Evolutionary conservation across 2,329 filamentous ascomycete genomes (phyloP).

Genomic region (Aspergillus chevalieri): DNA sequence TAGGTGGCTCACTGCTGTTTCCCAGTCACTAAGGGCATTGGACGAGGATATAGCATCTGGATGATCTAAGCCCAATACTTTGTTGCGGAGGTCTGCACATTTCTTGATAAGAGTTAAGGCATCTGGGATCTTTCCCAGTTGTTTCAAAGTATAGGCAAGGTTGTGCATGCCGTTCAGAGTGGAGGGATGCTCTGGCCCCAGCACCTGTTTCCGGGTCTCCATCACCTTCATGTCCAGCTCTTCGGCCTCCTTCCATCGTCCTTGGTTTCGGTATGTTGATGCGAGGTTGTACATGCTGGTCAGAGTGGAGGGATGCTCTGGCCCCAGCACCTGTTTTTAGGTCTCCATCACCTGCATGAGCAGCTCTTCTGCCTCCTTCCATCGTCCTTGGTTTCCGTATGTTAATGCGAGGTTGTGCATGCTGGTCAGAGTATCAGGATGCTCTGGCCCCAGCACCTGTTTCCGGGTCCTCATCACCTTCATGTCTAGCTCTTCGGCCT

Average conservation of each 20-base stretch:
- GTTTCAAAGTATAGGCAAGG: too few relatives aligned
- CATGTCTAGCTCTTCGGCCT: background rate
- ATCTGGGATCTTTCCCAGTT: too few relatives aligned
- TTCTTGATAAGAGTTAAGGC: too few relatives aligned
- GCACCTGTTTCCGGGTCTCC: background rate
- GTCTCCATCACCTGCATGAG: background rate
- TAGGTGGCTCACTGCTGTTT: too few relatives aligned
- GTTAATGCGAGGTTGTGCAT: background rate
- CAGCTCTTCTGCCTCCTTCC: background rate
- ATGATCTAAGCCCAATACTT: too few relatives aligned
- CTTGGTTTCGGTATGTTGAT: background rate
- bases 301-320: background rate
- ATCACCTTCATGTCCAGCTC: background rate
- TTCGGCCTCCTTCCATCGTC: background rate
- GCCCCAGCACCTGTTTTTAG: background rate
- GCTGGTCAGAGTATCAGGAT: background rate
- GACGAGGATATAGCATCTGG: too few relatives aligned
- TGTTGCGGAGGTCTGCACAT: too few relatives aligned
- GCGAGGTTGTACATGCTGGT: background rate
- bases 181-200: slow-evolving; percentile 5
- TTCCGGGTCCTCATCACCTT: background rate
- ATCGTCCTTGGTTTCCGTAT: background rate
- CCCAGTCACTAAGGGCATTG: too few relatives aligned
- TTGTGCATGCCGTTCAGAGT: background rate
- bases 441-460: background rate